Conservation (phyloP, 2,329 filamentous ascomycete species). For the Colletotrichum orbiculare region DNA sequence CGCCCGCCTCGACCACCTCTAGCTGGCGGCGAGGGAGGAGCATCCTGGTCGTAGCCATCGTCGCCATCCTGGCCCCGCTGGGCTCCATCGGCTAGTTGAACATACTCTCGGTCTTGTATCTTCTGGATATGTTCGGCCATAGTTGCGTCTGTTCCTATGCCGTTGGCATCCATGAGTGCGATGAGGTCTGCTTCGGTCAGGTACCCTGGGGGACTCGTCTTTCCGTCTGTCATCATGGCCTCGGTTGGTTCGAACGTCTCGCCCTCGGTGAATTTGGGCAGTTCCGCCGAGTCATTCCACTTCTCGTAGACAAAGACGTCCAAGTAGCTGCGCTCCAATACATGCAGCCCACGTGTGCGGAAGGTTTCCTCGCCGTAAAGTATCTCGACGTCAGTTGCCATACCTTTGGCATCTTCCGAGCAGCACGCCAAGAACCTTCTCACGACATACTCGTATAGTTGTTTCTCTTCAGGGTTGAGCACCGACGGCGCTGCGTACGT, state of each 20-base stretch:
- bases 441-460: slow-evolving; percentile 91
- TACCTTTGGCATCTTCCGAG: slow-evolving; percentile 90
- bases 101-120: slow-evolving; percentile 91
- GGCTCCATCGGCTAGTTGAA: slow-evolving; percentile 68
- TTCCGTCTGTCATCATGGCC: slow-evolving; percentile 89
- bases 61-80: slow-evolving; percentile 49
- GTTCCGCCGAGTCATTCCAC: slow-evolving; percentile 87
- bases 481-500: slow-evolving; percentile 79
- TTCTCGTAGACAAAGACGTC: slow-evolving; percentile 97
- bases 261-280: slow-evolving; percentile 82
- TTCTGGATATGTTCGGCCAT: slow-evolving; percentile 99
- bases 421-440: slow-evolving; percentile 95
- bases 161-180: slow-evolving; percentile 97
- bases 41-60: slow-evolving; percentile 52
- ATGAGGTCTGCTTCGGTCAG: slow-evolving; percentile 96
- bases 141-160: slow-evolving; percentile 97
- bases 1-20: slow-evolving; percentile 57
- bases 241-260: slow-evolving; percentile 90
- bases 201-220: slow-evolving; percentile 85
- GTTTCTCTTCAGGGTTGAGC: slow-evolving; percentile 73
- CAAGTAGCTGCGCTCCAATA: slow-evolving; percentile 90
- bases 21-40: slow-evolving; percentile 50
- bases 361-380: slow-evolving; percentile 87
- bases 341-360: slow-evolving; percentile 83
- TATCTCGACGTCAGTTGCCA: slow-evolving; percentile 86